Evolutionary conservation across 345 rosid genomes (phyloP).

Genomic region (Lumnitzera racemosa): DNA sequence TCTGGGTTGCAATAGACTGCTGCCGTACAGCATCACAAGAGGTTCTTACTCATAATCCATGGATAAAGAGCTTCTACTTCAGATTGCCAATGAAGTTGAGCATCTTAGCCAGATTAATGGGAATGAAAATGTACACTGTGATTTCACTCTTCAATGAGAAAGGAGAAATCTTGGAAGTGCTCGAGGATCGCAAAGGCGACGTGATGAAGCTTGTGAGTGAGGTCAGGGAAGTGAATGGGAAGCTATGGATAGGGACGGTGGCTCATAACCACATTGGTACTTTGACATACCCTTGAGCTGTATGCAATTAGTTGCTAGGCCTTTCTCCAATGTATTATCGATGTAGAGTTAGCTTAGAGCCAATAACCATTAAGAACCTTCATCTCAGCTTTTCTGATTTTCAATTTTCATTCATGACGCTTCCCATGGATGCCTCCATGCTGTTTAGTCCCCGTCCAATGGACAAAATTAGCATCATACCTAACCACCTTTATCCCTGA

Average conservation of each 20-base stretch:
- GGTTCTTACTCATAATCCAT: conserved; percentile 61
- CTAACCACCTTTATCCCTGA: no score
- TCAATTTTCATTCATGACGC: no score
- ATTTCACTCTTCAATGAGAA: conserved; percentile 51
- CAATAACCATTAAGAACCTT: no score
- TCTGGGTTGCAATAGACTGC: conserved; percentile 97
- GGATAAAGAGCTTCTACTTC: conserved; percentile 73
- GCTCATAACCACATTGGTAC: conserved; percentile 95
- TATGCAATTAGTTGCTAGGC: no score
- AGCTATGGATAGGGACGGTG: conserved; percentile 95
- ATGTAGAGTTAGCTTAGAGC: no score
- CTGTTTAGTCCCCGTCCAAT: no score
- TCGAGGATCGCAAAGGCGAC: conserved; percentile 75
- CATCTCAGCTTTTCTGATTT: no score
- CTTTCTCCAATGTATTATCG: no score
- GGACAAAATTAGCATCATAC: no score
- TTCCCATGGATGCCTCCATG: no score
- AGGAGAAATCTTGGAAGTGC: conserved; percentile 68
- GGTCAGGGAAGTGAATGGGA: conserved; percentile 79
- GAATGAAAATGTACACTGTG: conserved; percentile 92
- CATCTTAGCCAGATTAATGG: conserved; percentile 63
- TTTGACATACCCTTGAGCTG: conserved; percentile 44
- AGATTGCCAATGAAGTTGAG: conserved; percentile 64
- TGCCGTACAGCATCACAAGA: conserved; percentile 85
- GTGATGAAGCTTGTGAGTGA: conserved; percentile 94